Conservation (phyloP, 2,329 filamentous ascomycete genomes). For the Nemania sp. region DNA sequence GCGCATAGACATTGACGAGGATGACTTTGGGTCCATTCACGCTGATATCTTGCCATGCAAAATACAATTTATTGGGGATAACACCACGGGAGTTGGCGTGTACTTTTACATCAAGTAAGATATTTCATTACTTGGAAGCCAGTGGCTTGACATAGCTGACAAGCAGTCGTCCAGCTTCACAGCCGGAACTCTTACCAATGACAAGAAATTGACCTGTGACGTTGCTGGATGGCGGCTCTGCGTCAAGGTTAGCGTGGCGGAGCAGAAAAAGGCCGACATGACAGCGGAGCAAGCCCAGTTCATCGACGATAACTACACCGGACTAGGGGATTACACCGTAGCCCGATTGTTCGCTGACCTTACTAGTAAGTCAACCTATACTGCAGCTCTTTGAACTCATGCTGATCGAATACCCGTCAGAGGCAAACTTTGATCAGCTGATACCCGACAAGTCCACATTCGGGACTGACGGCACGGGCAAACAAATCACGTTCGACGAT, state of each 20-base stretch:
- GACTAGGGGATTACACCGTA: background rate
- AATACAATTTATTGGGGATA: background rate
- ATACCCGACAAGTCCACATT: background rate
- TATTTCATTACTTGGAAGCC: background rate
- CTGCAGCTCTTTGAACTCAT: background rate
- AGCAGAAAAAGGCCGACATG: background rate
- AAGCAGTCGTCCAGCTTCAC: background rate
- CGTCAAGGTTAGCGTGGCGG: background rate
- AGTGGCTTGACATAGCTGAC: background rate
- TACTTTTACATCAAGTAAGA: background rate
- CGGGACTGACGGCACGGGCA: background rate
- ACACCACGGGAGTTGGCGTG: background rate
- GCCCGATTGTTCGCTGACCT: background rate
- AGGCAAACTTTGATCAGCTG: background rate
- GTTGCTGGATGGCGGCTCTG: background rate
- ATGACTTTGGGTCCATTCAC: background rate
- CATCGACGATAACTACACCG: background rate
- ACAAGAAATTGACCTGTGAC: background rate
- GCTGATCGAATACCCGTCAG: background rate
- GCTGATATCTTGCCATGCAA: background rate
- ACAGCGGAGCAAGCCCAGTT: background rate
- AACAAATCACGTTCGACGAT: background rate
- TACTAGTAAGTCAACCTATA: background rate
- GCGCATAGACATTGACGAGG: background rate
- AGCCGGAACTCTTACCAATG: background rate